These are phyloP conservation scores for Vaccinium myrtillus DNA, from an alignment of 148 eudicot species.

Conservation along the genomic window DNA sequence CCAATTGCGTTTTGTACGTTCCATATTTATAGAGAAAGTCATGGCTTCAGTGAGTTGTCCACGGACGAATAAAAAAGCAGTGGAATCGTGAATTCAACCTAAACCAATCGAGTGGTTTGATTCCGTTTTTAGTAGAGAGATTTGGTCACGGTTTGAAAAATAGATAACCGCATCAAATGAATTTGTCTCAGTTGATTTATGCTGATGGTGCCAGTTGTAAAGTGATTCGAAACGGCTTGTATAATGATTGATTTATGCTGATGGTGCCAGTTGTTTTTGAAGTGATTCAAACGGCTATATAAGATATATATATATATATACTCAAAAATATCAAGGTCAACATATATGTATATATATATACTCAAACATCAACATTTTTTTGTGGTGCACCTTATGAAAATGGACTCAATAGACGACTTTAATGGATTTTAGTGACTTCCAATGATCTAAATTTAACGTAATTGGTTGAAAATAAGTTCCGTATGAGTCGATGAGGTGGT, in stretches of 20 bases:
- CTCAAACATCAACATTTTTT: too few species aligned
- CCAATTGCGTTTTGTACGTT: not conserved
- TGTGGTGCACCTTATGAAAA: not conserved
- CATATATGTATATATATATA: too few species aligned
- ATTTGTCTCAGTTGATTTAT: not conserved
- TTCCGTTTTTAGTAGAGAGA: not conserved
- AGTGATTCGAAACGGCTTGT: not conserved
- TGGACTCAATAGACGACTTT: not conserved
- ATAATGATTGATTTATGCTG: too few species aligned
- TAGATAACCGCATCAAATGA: not conserved
- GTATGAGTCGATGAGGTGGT: not conserved
- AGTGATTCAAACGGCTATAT: too few species aligned
- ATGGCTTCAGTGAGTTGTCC: too few species aligned
- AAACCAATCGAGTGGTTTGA: not conserved
- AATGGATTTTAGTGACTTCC: not conserved
- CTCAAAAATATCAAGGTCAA: too few species aligned
- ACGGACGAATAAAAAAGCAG: not conserved
- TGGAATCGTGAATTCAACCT: not conserved
- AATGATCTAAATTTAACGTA: not conserved
- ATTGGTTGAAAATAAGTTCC: not conserved
- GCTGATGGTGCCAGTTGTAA: not conserved
- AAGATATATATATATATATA: too few species aligned
- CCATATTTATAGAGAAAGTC: not conserved
- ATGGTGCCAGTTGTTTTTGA: too few species aligned
- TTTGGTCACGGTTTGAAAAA: not conserved